A percentile compares a stretch with the other conserved stretches of the same genome.
phyloP scores from a whole-genome alignment of 495 filamentous ascomycete species.

The Hypomontagnella submonticulosa region DNA sequence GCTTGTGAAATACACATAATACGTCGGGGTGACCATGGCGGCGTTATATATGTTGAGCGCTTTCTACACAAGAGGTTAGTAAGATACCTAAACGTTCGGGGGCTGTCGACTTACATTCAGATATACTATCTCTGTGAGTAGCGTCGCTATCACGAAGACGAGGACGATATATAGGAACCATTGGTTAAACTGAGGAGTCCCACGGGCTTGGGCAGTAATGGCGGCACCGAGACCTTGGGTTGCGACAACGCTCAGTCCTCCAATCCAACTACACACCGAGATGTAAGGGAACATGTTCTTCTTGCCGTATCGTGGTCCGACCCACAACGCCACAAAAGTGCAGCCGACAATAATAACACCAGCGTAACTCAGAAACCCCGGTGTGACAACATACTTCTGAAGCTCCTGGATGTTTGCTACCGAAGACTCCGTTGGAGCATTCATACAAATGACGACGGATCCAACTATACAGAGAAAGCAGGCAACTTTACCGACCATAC shows the following conservation, averaged over 20 bases:
- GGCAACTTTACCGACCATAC: conserved; percentile 94
- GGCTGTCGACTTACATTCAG: conserved; percentile 79
- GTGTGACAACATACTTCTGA: conserved; percentile 86
- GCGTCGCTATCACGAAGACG: conserved; percentile 86
- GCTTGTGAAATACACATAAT: conserved; percentile 98
- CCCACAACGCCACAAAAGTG: conserved; percentile 79
- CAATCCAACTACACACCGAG: conserved; percentile 92
- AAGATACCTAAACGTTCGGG: not conserved
- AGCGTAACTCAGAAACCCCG: conserved; percentile 86
- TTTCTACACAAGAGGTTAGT: conserved; percentile 75
- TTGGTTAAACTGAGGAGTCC: conserved; percentile 88
- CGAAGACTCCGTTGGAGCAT: conserved; percentile 86
- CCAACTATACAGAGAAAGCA: conserved; percentile 96
- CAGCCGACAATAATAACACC: conserved; percentile 84
- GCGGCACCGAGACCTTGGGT: conserved; percentile 95
- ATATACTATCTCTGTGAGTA: conserved; percentile 93
- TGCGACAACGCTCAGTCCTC: conserved; percentile 92
- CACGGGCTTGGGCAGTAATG: conserved; percentile 85
- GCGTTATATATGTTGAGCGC: conserved; percentile 97
- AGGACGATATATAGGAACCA: conserved; percentile 96
- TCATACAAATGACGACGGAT: conserved; percentile 91
- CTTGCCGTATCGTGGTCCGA: conserved; percentile 90
- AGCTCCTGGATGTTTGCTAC: conserved; percentile 92
- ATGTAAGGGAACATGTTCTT: conserved; percentile 98
- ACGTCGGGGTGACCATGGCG: conserved; percentile 95